A percentile compares a stretch with the other conserved stretches of the same genome.
phyloP scores from a whole-genome alignment of 495 filamentous ascomycete species.

The Choiromyces venosus region DNA sequence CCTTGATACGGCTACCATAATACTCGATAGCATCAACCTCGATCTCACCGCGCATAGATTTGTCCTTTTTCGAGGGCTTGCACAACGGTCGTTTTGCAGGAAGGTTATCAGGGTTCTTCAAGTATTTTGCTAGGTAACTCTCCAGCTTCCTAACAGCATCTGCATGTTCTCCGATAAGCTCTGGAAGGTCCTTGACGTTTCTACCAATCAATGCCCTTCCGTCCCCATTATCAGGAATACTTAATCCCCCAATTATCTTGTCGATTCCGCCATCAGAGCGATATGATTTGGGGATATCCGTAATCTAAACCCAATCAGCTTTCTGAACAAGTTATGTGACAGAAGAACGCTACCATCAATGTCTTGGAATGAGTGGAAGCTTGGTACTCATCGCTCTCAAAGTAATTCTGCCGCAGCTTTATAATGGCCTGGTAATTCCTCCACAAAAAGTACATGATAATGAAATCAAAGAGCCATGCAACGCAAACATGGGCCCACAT shows the following conservation, averaged over 20 bases:
- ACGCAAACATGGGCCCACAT: conserved; percentile 79
- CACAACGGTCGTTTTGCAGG: conserved; percentile 74
- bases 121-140: conserved; percentile 75
- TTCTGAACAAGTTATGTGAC: conserved; percentile 7
- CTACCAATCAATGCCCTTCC: conserved; percentile 62
- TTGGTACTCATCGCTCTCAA: conserved; percentile 83
- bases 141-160: conserved; percentile 75
- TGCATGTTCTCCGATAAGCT: conserved; percentile 77
- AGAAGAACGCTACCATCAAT: conserved; percentile 59
- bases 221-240: conserved; percentile 32
- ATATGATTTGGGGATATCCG: conserved; percentile 68
- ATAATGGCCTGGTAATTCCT: conserved; percentile 74
- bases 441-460: conserved; percentile 79
- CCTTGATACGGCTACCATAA: conserved; percentile 73
- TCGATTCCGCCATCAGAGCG: conserved; percentile 78
- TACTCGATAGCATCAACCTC: conserved; percentile 94
- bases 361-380: conserved; percentile 82
- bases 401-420: conserved; percentile 67
- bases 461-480: conserved; percentile 70
- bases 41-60: conserved; percentile 56
- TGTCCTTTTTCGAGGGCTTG: conserved; percentile 67
- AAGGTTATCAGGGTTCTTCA: conserved; percentile 76
- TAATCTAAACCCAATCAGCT: conserved; percentile 54
- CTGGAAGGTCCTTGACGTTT: conserved; percentile 81
- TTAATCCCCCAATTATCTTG: conserved; percentile 32